Percentiles rank a stretch among this genome's conserved stretches.
Conservation (phyloP, 805 yeast species). For the Candida chilensis region DNA sequence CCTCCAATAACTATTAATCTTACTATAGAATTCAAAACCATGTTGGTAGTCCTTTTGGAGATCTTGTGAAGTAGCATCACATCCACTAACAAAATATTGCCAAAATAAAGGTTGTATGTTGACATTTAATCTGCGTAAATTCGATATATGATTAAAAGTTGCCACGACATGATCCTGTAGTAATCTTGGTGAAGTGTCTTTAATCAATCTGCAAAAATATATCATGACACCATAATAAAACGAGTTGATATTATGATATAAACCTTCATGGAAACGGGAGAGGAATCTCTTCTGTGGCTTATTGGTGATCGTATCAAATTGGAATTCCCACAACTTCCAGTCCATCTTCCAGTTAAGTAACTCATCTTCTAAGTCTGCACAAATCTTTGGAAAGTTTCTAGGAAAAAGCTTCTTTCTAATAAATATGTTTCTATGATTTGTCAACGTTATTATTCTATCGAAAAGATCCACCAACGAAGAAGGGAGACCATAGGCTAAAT, state of each 20-base stretch:
- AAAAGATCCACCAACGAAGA: conserved; percentile 32
- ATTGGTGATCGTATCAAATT: conserved; percentile 4
- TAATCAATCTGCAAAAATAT: conserved; percentile 36
- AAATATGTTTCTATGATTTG: conserved; percentile 46
- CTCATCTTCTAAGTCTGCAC: conserved; percentile 46
- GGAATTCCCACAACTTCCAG: conserved; percentile 27
- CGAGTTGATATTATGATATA: conserved; percentile 25
- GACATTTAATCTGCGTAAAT: conserved; percentile 9
- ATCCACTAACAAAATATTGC: conserved; percentile 35
- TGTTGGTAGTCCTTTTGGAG: conserved; percentile 21
- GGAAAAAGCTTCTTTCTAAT: conserved; percentile 30
- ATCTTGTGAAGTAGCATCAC: conserved; percentile 21
- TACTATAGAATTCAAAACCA: conserved; percentile 18
- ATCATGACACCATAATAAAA: conserved; percentile 34
- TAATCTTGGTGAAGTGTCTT: conserved; percentile 22
- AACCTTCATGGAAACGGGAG: conserved; percentile 27
- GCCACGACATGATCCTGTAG: conserved; percentile 23
- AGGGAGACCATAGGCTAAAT: conserved; percentile 41
- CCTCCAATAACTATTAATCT: conserved; percentile 37
- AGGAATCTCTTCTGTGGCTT: conserved; percentile 13
- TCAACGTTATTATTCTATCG: conserved; percentile 32
- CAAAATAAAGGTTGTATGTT: conserved; percentile 34
- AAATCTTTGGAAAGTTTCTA: conserved; percentile 43
- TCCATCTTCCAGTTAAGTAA: conserved; percentile 35
- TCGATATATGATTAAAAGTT: conserved; percentile 23